A percentile compares a stretch with the other conserved stretches of the same genome.
Conservation (phyloP, 495 filamentous ascomycete genomes). For the Apodospora peruviana region DNA sequence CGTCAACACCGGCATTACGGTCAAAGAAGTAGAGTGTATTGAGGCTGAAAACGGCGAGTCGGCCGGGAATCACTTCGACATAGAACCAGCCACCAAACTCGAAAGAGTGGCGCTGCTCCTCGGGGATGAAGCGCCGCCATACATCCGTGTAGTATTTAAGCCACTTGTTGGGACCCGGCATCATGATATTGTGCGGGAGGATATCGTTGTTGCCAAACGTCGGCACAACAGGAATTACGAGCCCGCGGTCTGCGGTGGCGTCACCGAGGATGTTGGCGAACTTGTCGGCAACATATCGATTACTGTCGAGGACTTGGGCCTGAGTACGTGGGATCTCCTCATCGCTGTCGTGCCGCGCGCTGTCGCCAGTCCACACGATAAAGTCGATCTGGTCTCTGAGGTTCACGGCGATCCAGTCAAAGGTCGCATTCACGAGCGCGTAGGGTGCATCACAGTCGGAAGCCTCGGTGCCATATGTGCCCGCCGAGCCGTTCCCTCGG, state of each 20-base stretch:
- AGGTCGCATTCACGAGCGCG: constrained; percentile 78
- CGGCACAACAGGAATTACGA: constrained; percentile 76
- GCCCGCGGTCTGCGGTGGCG: constrained; percentile 38
- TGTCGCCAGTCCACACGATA: constrained; percentile 96
- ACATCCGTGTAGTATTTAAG: constrained; percentile 65
- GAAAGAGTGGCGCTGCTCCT: constrained; percentile 87
- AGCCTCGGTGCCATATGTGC: constrained; percentile 75
- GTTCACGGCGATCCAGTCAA: constrained; percentile 84
- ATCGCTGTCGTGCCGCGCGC: constrained; percentile 91
- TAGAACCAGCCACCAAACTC: constrained; percentile 91
- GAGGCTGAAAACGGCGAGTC: constrained; percentile 85
- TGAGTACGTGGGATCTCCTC: constrained; percentile 70
- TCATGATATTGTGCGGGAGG: constrained; percentile 92
- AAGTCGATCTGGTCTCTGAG: constrained; percentile 85
- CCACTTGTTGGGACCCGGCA: constrained; percentile 77
- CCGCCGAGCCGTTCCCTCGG: constrained; percentile 67
- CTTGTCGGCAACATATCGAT: constrained; percentile 66
- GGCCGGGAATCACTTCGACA: constrained; percentile 81
- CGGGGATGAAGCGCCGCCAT: constrained; percentile 85
- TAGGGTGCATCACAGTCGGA: constrained; percentile 83
- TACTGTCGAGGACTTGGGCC: constrained; percentile 68
- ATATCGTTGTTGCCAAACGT: constrained; percentile 97
- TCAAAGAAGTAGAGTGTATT: constrained; percentile 97
- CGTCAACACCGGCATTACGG: constrained; percentile 86
- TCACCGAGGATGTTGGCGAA: constrained; percentile 69